phyloP scores from a whole-genome alignment of 441 rosid species.

The Lagerstroemia fauriei region DNA sequence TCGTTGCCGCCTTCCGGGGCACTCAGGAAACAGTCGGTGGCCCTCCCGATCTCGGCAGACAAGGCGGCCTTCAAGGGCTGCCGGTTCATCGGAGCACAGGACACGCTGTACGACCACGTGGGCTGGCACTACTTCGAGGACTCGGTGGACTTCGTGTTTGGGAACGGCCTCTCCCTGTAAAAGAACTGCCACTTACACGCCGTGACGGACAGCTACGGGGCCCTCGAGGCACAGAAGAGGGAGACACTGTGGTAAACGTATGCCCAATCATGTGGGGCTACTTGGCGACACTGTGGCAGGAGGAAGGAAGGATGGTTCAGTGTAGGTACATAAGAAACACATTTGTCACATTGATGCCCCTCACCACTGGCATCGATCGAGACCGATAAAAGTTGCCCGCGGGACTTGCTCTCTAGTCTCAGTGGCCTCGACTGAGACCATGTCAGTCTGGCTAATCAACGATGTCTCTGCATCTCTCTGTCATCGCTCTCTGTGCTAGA shows the following conservation, averaged over 20 bases:
- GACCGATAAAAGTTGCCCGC: not conserved
- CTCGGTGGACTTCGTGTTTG: conserved; percentile 56
- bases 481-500: too few species aligned
- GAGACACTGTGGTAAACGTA: conserved; percentile 36
- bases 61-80: conserved; percentile 49
- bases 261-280: not conserved
- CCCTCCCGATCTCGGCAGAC: conserved; percentile 56
- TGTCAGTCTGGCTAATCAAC: not conserved
- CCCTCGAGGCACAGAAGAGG: conserved; percentile 54
- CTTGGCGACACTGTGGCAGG: not conserved
- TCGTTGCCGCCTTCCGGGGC: conserved; percentile 52
- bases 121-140: conserved; percentile 54
- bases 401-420: not conserved
- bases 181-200: conserved; percentile 54
- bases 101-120: conserved; percentile 51
- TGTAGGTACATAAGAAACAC: not conserved
- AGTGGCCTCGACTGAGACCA: not conserved
- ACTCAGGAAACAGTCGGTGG: conserved; percentile 55
- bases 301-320: not conserved
- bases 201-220: conserved; percentile 43
- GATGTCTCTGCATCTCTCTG: too few species aligned
- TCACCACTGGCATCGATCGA: not conserved
- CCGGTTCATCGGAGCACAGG: conserved; percentile 48
- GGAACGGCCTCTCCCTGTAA: conserved; percentile 51
- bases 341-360: not conserved